Percentiles rank a stretch among this genome's conserved stretches.
Conservation (phyloP, 306 rosid genomes). For the Prosopis cineraria region DNA sequence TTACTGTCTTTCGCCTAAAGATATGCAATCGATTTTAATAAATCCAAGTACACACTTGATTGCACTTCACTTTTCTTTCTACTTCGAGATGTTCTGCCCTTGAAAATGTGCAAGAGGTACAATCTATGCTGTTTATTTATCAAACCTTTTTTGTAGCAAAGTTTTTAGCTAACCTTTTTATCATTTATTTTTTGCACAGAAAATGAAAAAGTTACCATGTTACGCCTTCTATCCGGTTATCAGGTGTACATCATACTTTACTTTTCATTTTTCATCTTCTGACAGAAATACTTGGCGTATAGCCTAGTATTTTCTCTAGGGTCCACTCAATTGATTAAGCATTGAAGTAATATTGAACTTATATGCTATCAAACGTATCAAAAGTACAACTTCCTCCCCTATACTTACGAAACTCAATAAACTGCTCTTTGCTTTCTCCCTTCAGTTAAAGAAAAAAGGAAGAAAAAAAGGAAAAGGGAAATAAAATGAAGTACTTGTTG, state of each 20-base stretch:
- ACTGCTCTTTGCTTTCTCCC: slow-evolving; percentile 10
- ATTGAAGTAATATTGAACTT: slow-evolving; percentile 13
- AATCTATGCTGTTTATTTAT: not conserved
- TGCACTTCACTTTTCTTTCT: not conserved
- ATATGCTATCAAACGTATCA: slow-evolving; percentile 17
- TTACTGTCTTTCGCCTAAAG: not conserved
- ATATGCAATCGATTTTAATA: not conserved
- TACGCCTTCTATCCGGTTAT: not conserved
- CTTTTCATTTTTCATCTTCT: not conserved
- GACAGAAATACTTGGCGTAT: too few relatives aligned
- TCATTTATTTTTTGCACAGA: not conserved
- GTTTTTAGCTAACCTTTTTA: not conserved
- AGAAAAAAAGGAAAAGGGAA: not conserved
- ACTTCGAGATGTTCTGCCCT: not conserved
- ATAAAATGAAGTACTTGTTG: not conserved
- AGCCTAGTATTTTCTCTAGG: not conserved
- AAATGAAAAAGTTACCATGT: not conserved
- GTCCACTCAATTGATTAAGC: slow-evolving; percentile 22
- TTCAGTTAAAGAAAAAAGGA: not conserved
- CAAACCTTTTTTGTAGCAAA: not conserved
- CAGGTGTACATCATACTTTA: not conserved
- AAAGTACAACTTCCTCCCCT: slow-evolving; percentile 28
- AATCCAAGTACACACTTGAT: not conserved
- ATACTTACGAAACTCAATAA: slow-evolving; percentile 42
- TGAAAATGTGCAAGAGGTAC: not conserved